These are phyloP conservation scores for Bipolaris bicolor DNA, from an alignment of 2,329 filamentous ascomycete genomes.

Conservation along the genomic window DNA sequence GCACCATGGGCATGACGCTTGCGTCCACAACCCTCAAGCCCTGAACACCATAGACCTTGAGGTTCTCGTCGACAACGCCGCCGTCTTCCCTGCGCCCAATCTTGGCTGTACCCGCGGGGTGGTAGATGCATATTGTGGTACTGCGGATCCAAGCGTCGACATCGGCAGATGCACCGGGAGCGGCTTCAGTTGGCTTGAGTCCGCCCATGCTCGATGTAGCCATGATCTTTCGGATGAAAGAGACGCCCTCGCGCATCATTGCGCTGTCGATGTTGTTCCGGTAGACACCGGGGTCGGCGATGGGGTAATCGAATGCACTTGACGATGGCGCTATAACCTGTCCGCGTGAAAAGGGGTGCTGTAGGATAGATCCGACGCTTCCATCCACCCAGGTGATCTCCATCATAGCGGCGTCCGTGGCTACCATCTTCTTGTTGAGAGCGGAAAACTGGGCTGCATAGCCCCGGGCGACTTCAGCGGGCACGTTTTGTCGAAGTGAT, in stretches of 20 bases:
- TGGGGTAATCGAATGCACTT: slow-evolving; percentile 31
- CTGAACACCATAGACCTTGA: slow-evolving; percentile 37
- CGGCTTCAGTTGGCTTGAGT: too few relatives aligned
- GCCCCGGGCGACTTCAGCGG: slow-evolving; percentile 24
- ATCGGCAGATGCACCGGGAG: slow-evolving; percentile 2
- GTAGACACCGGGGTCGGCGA: slow-evolving; percentile 27
- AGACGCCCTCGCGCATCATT: too few relatives aligned
- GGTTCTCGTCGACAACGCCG: slow-evolving; percentile 33
- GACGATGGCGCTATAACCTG: slow-evolving; percentile 24
- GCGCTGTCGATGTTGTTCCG: too few relatives aligned
- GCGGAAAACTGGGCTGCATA: slow-evolving; percentile 23
- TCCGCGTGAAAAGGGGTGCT: slow-evolving; percentile 37
- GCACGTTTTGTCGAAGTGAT: slow-evolving; percentile 22
- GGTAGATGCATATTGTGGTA: not conserved
- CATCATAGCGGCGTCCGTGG: slow-evolving; percentile 2
- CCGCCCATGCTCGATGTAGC: too few relatives aligned
- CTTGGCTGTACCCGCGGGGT: slow-evolving; percentile 33
- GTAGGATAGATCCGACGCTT: slow-evolving; percentile 20
- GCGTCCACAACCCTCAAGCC: slow-evolving; percentile 27
- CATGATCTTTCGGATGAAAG: too few relatives aligned
- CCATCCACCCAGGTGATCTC: slow-evolving; percentile 32
- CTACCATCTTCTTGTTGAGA: too few relatives aligned
- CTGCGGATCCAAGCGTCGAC: slow-evolving; percentile 25
- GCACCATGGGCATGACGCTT: slow-evolving; percentile 27
- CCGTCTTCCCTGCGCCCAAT: slow-evolving; percentile 35